These are phyloP conservation scores for Scheffersomyces lignicola DNA, from an alignment of 1,139 yeast genomes.

Conservation along the genomic window DNA sequence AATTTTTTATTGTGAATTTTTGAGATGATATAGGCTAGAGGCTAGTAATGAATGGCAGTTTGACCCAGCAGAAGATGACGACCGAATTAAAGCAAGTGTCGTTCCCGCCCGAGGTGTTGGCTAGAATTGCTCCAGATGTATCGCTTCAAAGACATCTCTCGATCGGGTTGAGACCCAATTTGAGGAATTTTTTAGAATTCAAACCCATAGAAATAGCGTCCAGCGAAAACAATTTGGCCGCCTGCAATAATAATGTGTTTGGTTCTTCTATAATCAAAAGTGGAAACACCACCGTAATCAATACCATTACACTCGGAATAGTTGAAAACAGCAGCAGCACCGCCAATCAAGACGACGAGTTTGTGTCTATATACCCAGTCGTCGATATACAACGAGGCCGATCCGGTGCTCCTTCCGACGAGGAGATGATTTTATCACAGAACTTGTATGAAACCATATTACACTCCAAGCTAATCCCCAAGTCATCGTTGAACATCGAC, in stretches of 20 bases:
- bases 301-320: constrained; percentile 73
- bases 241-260: constrained; percentile 42
- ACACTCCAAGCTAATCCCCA: constrained; percentile 54
- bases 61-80: constrained; percentile 3
- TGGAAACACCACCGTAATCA: constrained; percentile 76
- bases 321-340: constrained; percentile 48
- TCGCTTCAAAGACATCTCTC: constrained; percentile 77
- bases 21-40: too few species aligned
- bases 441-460: constrained; percentile 58
- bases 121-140: constrained; percentile 82
- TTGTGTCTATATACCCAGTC: constrained; percentile 66
- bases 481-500: constrained; percentile 43
- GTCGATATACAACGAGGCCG: constrained; percentile 81
- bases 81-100: constrained; percentile 39
- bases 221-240: constrained; percentile 25
- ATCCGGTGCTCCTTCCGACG: constrained; percentile 81
- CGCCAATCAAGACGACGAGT: constrained; percentile 20
- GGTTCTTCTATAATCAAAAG: constrained; percentile 74
- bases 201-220: constrained; percentile 49
- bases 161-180: constrained; percentile 71
- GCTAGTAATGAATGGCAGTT: too few species aligned
- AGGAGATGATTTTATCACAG: constrained; percentile 83
- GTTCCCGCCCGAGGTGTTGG: constrained; percentile 81
- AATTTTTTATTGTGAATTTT: too few species aligned
- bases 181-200: constrained; percentile 72